Evolutionary conservation across 1,139 yeast genomes (phyloP).

Genomic region (Hyphopichia khmerensis): DNA sequence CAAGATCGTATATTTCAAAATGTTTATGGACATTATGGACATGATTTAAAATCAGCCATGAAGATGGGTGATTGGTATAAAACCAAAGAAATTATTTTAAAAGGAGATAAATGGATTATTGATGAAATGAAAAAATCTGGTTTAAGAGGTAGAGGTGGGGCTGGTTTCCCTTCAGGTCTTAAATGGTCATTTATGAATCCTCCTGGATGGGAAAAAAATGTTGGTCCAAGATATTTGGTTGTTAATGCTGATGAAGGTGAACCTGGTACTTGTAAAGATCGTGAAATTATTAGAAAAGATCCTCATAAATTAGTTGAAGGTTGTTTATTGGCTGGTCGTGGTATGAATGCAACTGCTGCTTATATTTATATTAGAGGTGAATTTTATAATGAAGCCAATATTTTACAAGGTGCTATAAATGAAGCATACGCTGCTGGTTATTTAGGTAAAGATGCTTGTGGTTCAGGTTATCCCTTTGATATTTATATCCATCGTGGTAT

Average conservation of each 20-base stretch:
- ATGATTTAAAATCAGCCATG: constrained; percentile 69
- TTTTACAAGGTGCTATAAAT: constrained; percentile 75
- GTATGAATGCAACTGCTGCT: constrained; percentile 91
- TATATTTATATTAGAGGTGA: constrained; percentile 89
- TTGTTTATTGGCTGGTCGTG: constrained; percentile 82
- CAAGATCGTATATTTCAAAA: constrained; percentile 86
- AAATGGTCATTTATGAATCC: constrained; percentile 95
- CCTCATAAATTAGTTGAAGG: constrained; percentile 91
- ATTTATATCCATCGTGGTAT: constrained; percentile 83
- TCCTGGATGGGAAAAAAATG: constrained; percentile 89
- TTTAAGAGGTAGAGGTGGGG: constrained; percentile 89
- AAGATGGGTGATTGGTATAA: constrained; percentile 90
- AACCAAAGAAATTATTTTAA: constrained; percentile 77
- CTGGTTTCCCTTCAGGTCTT: constrained; percentile 87
- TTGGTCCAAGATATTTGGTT: constrained; percentile 81
- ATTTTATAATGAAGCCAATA: constrained; percentile 74
- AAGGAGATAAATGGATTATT: constrained; percentile 87
- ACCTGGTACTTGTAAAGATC: constrained; percentile 90
- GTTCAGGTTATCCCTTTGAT: constrained; percentile 81
- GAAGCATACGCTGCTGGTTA: constrained; percentile 82
- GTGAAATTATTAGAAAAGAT: constrained; percentile 86
- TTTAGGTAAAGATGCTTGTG: constrained; percentile 82
- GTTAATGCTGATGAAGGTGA: constrained; percentile 94
- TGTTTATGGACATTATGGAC: constrained; percentile 71
- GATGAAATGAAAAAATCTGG: constrained; percentile 84